A percentile compares a stretch with the other conserved stretches of the same genome.
Conservation (phyloP, 257 asterid species). For the Prunella vulgaris region DNA sequence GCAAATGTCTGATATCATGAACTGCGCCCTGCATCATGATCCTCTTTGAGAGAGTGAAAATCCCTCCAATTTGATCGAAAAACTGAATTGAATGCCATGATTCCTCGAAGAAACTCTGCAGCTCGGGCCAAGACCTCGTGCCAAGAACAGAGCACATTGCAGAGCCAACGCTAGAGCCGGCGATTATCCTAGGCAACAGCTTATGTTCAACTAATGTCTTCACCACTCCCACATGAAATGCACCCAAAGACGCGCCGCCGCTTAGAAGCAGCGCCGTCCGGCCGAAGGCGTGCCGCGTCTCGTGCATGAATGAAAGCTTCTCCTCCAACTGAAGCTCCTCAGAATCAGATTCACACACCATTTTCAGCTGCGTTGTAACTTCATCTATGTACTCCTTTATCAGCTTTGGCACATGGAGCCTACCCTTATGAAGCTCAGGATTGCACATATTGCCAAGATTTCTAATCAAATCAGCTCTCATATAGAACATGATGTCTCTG, state of each 20-base stretch:
- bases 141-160: constrained; percentile 86
- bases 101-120: constrained; percentile 86
- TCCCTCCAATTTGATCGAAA: constrained; percentile 81
- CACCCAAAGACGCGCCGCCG: constrained; percentile 96
- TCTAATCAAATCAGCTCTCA: constrained; percentile 83
- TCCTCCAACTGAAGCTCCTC: constrained; percentile 55
- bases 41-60: constrained; percentile 65
- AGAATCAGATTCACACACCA: constrained; percentile 79
- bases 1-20: constrained; percentile 86
- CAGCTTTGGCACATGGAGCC: constrained; percentile 75
- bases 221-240: constrained; percentile 88
- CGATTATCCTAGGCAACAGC: constrained; percentile 79
- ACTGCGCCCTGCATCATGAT: constrained; percentile 81
- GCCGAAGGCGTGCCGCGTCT: constrained; percentile 93
- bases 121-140: constrained; percentile 93
- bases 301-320: constrained; percentile 91
- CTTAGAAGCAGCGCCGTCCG: constrained; percentile 83
- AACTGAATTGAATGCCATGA: constrained; percentile 80
- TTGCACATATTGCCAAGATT: constrained; percentile 93
- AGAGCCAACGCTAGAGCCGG: constrained; percentile 94
- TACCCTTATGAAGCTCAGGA: constrained; percentile 82
- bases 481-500: constrained; percentile 72
- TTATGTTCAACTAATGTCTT: constrained; percentile 83
- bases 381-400: constrained; percentile 87
- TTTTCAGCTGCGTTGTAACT: constrained; percentile 71